phyloP scores from a whole-genome alignment of 441 rosid species.

The Adansonia grandidieri region DNA sequence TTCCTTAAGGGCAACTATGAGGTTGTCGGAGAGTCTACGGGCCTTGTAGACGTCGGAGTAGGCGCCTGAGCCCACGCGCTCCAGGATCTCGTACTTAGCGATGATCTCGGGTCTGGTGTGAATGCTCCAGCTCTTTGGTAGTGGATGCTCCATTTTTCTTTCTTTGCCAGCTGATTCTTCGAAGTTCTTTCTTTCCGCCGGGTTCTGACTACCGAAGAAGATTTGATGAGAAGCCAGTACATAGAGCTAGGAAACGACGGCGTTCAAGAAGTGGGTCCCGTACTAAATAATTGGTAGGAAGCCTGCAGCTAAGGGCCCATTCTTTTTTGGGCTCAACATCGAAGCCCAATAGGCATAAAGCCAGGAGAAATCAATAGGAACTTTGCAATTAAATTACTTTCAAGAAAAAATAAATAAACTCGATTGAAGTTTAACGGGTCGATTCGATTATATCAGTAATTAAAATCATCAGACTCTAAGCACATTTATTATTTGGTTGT shows the following conservation, averaged over 20 bases:
- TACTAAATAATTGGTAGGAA: background rate
- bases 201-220: background rate
- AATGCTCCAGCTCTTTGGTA: constrained; percentile 96
- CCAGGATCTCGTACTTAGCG: constrained; percentile 83
- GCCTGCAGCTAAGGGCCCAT: background rate
- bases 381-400: background rate
- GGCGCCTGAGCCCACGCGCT: constrained; percentile 88
- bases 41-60: constrained; percentile 94
- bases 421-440: too few relatives aligned
- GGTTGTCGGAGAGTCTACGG: constrained; percentile 74
- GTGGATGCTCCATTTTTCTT: constrained; percentile 44
- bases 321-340: background rate
- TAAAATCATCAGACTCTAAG: too few relatives aligned
- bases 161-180: background rate
- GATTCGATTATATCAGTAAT: too few relatives aligned
- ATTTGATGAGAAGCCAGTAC: too few relatives aligned
- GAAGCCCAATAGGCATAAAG: background rate
- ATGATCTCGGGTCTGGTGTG: constrained; percentile 83
- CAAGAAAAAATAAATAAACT: too few relatives aligned
- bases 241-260: background rate
- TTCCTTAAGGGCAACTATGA: constrained; percentile 88
- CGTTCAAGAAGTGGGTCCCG: background rate
- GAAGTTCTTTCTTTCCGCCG: background rate
- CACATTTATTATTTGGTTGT: too few relatives aligned
- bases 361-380: background rate